These are phyloP conservation scores for Phytophthora chlamydospora DNA, from an alignment of 352 stramenopile species.

Conservation along the genomic window DNA sequence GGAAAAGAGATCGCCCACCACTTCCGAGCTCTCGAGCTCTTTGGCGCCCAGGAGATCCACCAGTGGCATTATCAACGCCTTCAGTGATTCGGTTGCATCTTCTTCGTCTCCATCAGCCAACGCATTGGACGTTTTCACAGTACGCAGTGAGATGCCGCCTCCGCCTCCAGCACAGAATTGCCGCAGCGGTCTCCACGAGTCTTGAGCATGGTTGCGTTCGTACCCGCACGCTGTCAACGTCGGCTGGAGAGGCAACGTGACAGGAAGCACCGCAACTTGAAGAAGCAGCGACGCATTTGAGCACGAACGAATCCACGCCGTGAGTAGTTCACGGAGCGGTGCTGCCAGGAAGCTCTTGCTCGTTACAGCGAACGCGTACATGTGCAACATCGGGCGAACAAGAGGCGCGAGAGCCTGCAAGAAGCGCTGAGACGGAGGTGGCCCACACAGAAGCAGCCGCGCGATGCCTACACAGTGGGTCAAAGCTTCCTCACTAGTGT, in stretches of 20 bases:
- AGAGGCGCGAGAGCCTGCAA: constrained; percentile 53
- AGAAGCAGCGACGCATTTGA: constrained; percentile 48
- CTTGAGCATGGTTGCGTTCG: constrained; percentile 27
- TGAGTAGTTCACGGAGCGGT: constrained; percentile 31
- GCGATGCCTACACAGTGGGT: constrained; percentile 57
- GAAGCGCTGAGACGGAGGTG: constrained; percentile 60
- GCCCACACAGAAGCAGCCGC: constrained; percentile 69
- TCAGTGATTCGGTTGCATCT: constrained; percentile 34
- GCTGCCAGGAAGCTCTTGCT: constrained; percentile 70
- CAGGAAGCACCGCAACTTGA: constrained; percentile 61
- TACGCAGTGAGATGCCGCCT: constrained; percentile 60
- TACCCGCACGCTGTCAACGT: constrained; percentile 37
- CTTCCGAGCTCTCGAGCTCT: constrained; percentile 63
- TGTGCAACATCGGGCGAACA: constrained; percentile 68
- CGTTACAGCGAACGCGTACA: constrained; percentile 65
- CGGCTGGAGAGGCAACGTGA: constrained; percentile 43
- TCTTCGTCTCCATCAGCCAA: background rate
- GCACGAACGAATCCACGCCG: constrained; percentile 54
- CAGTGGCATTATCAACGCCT: constrained; percentile 48
- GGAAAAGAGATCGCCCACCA: constrained; percentile 79
- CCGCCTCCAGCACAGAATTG: constrained; percentile 69
- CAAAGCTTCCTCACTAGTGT: constrained; percentile 53
- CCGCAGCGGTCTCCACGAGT: constrained; percentile 44
- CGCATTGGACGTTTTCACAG: constrained; percentile 7
- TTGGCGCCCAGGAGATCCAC: constrained; percentile 67